Evolutionary conservation across 164 flowering plant species (phyloP).

Genomic region (Kingdonia uniflora): DNA sequence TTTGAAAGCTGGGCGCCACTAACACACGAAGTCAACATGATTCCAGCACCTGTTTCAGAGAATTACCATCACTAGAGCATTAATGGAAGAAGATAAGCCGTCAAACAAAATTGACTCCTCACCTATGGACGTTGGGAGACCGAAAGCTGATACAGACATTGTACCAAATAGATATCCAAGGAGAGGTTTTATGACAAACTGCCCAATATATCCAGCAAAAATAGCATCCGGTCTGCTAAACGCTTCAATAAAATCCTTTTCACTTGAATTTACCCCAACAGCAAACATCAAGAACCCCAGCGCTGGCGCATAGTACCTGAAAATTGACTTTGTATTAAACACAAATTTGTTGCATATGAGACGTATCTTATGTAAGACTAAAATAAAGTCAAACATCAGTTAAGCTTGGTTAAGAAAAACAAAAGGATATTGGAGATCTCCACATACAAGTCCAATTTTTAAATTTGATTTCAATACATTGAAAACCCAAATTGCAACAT

Average conservation of each 20-base stretch:
- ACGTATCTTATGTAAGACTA: no score
- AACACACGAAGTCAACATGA: slow-evolving; percentile 89
- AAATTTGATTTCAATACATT: no score
- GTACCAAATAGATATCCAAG: slow-evolving; percentile 74
- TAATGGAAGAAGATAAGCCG: neutral
- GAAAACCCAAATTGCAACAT: no score
- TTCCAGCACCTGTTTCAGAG: slow-evolving; percentile 72
- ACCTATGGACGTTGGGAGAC: slow-evolving; percentile 82
- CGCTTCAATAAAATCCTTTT: slow-evolving; percentile 83
- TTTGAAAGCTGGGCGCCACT: slow-evolving; percentile 96
- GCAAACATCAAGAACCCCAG: slow-evolving; percentile 98
- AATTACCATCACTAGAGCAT: slow-evolving; percentile 8
- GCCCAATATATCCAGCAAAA: slow-evolving; percentile 77
- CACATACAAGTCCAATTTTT: no score
- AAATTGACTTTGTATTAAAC: no score
- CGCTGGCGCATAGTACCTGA: slow-evolving; percentile 96
- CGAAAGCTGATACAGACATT: slow-evolving; percentile 45
- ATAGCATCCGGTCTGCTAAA: slow-evolving; percentile 68
- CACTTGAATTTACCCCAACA: slow-evolving; percentile 89
- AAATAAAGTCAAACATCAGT: no score
- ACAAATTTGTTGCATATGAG: no score
- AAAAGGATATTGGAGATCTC: no score
- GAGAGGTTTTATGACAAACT: slow-evolving; percentile 68
- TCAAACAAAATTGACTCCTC: slow-evolving; percentile 10
- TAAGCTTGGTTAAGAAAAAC: no score